Percentiles rank a stretch among this genome's conserved stretches.
These are phyloP conservation scores for Dipteronia dyeriana DNA, from an alignment of 345 rosid genomes.

Conservation along the genomic window DNA sequence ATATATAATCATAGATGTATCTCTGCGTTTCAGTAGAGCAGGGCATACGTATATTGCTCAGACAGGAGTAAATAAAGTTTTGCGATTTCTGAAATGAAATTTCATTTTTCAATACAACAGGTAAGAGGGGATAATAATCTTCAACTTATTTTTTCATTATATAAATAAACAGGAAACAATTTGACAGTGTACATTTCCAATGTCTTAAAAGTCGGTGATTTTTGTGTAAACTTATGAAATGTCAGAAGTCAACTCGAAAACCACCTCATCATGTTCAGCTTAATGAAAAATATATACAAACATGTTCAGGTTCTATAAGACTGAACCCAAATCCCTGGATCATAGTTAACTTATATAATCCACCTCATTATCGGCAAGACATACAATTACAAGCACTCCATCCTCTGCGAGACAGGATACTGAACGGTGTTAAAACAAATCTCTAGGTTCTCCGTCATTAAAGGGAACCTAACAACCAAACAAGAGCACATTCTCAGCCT, in stretches of 20 bases:
- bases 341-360: background rate
- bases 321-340: background rate
- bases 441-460: background rate
- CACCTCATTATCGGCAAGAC: background rate
- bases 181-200: background rate
- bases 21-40: background rate
- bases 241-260: constrained; percentile 8
- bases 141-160: background rate
- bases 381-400: background rate
- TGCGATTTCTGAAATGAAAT: background rate
- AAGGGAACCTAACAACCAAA: background rate
- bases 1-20: background rate
- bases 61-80: background rate
- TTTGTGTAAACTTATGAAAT: background rate
- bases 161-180: background rate
- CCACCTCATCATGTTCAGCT: background rate
- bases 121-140: background rate
- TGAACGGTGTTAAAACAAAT: background rate
- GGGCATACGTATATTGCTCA: background rate
- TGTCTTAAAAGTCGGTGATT: background rate
- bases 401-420: background rate
- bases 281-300: background rate
- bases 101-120: background rate
- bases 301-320: background rate
- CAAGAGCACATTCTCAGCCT: background rate